Evolutionary conservation across 139 green algal species (phyloP).

Genomic region (Coccomyxa sp.): DNA sequence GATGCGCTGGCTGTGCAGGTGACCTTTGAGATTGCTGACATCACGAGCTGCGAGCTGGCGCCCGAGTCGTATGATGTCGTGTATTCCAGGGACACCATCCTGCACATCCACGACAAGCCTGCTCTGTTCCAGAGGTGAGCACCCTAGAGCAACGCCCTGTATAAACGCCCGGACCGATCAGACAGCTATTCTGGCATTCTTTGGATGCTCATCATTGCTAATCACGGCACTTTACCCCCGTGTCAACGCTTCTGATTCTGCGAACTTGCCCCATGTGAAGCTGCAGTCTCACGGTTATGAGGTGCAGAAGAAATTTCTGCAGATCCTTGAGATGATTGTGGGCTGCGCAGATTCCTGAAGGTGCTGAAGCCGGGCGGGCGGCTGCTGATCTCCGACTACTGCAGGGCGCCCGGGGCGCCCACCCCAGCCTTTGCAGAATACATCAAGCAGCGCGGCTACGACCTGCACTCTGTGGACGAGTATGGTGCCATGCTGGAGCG

Average conservation of each 20-base stretch:
- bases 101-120: slow-evolving; percentile 82
- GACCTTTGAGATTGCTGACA: slow-evolving; percentile 80
- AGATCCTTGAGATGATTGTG: not conserved
- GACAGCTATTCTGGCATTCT: too few species aligned
- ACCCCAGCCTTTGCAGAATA: slow-evolving; percentile 58
- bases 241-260: too few species aligned
- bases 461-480: slow-evolving; percentile 44
- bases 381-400: slow-evolving; percentile 85
- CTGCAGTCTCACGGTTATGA: too few species aligned
- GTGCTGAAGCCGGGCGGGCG: slow-evolving; percentile 70
- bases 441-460: slow-evolving; percentile 60
- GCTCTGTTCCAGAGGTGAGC: slow-evolving; percentile 49
- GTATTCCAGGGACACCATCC: slow-evolving; percentile 63
- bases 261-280: too few species aligned
- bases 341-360: slow-evolving; percentile 32
- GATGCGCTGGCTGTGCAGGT: too few species aligned
- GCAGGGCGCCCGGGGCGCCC: slow-evolving; percentile 26
- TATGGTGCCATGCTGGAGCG: slow-evolving; percentile 48
- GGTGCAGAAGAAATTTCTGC: too few species aligned
- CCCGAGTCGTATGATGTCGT: slow-evolving; percentile 61
- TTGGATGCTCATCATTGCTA: too few species aligned
- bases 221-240: too few species aligned
- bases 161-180: too few species aligned
- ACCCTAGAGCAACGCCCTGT: too few species aligned
- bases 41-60: slow-evolving; percentile 35